These are phyloP conservation scores for Globisporangium canariense DNA, from an alignment of 352 stramenopile genomes.

Conservation along the genomic window DNA sequence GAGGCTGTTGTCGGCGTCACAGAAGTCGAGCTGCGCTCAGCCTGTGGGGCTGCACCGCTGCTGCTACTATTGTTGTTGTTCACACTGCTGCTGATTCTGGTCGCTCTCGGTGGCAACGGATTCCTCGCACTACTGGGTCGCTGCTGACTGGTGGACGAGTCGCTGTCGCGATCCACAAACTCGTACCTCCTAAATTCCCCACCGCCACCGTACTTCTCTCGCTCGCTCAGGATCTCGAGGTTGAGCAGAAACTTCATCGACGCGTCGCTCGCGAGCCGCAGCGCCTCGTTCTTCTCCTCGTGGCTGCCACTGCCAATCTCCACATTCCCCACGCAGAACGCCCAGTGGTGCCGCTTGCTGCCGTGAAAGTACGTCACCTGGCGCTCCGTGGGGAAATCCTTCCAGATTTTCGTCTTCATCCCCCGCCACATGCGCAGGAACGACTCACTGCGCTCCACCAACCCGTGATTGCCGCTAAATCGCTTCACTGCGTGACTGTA, in stretches of 20 bases:
- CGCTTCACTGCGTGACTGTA: conserved; percentile 17
- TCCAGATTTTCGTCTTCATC: conserved; percentile 32
- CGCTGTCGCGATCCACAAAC: neutral
- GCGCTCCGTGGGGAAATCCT: conserved; percentile 33
- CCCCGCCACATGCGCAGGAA: conserved; percentile 57
- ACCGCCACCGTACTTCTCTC: conserved; percentile 4
- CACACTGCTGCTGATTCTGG: neutral
- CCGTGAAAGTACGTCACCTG: conserved; percentile 53
- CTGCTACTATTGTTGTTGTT: neutral
- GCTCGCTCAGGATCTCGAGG: conserved; percentile 19
- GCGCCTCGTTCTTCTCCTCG: conserved; percentile 47
- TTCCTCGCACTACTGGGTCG: neutral
- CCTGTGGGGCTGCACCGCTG: neutral
- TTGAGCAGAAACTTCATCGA: conserved; percentile 40
- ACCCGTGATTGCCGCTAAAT: conserved; percentile 6
- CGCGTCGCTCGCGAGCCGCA: conserved; percentile 37
- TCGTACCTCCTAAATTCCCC: neutral
- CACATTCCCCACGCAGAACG: conserved; percentile 57
- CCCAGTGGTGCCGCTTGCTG: conserved; percentile 50
- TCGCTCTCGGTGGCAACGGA: neutral
- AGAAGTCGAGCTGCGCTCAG: neutral
- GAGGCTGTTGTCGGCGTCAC: neutral
- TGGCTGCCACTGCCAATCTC: conserved; percentile 69
- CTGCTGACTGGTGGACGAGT: neutral
- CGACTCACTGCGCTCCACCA: conserved; percentile 25